Conservation (phyloP, 2,329 filamentous ascomycete genomes). For the Talaromyces sp. region DNA sequence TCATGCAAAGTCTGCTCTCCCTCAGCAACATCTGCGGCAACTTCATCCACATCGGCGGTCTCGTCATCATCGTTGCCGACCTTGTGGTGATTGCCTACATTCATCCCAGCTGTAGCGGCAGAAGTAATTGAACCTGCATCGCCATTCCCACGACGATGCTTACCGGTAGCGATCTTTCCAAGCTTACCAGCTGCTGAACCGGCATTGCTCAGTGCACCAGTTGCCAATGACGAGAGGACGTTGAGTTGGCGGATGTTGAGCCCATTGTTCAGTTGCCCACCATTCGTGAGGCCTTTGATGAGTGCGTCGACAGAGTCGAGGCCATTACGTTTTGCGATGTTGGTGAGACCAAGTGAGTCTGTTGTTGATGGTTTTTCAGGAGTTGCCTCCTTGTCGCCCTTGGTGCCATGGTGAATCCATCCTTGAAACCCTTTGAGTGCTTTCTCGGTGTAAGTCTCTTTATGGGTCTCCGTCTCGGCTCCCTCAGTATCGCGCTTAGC, state of each 20-base stretch:
- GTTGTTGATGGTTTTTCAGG: neutral
- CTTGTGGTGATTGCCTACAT: neutral
- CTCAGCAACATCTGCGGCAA: slow-evolving; percentile 2
- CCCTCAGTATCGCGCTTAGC: neutral
- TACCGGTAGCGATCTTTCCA: slow-evolving; percentile 4
- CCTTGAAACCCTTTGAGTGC: slow-evolving; percentile 4
- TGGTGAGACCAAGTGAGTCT: slow-evolving; percentile 1
- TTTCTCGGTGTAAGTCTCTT: slow-evolving; percentile 3
- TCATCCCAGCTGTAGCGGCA: neutral
- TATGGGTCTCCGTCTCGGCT: neutral
- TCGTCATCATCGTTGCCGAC: neutral
- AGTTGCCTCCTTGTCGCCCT: neutral
- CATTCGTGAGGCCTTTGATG: slow-evolving; percentile 1
- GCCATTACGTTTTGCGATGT: neutral
- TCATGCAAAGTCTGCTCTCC: neutral
- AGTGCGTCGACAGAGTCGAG: neutral
- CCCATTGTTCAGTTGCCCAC: neutral
- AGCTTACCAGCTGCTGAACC: neutral
- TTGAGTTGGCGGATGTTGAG: slow-evolving; percentile 1
- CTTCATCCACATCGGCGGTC: neutral
- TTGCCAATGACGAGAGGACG: neutral
- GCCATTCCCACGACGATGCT: slow-evolving; percentile 1
- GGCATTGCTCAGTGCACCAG: slow-evolving; percentile 9
- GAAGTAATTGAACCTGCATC: neutral
- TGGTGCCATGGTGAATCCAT: neutral